Base-by-base conservation (phyloP, 345 rosid species). In the Schrenkiella parvula region DNA sequence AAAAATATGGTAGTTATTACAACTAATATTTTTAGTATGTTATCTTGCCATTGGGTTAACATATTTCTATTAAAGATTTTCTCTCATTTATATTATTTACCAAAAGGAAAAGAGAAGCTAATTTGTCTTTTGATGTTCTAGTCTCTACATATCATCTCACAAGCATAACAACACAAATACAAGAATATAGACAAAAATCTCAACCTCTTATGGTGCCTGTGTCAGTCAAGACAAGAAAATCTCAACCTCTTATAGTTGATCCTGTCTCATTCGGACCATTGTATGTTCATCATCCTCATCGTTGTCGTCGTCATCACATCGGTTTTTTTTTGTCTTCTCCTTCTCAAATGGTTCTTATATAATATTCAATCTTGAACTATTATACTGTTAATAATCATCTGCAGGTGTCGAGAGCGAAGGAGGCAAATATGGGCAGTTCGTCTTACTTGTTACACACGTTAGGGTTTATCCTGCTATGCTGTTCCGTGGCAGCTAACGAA, bases 401-500 rank as follows among this genome's bases (percentile, higher is more conserved):
- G 50, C 61, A 48, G 64, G 14, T 29, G 14, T 29, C n/a, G 35
- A 38, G 34, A 32, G 53, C 19, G 53, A 64, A 52, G 52, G 1
- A 76, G 37, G 54, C 12, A 19, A 59, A 68, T 26, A 76, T 63
- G 75, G 14, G 12, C 47, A 23, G 11, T 34, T 63, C 29, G 31
- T 53, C 39, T 55, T 70, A 31, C 74, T 42, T 68, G 73, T 9
- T 68, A 53, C 51, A 32, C 21, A 53, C 50, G 57, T 28, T 76
- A 70, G 51, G 79, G 35, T 17, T 77, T 37, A 19, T 77, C 9
- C 34, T 84, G 14, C 62, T 81, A 12, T 52, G 84, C 17, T 78
- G 61, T 57, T 26, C 18, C n/a, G 80, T 71, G 39, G 51, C 66
- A 64, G 43, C 51, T 59, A 42, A 23, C 46, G 39, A 39, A 19